These are phyloP conservation scores for Ceriops tagal DNA, from an alignment of 345 rosid genomes.

Conservation along the genomic window DNA sequence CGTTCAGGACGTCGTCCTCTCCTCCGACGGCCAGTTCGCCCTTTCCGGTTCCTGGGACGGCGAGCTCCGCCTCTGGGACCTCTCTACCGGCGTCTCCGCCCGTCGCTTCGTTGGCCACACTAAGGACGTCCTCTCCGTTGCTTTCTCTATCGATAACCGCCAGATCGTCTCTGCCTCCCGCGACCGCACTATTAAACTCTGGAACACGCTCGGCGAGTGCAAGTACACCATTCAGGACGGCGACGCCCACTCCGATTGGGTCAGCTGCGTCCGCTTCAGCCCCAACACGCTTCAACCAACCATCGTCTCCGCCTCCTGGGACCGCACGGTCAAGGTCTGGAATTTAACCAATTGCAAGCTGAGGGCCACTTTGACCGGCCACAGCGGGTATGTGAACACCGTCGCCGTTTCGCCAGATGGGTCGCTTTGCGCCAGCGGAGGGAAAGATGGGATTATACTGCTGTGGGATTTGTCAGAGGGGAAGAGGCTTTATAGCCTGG, in stretches of 20 bases:
- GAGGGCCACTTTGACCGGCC: conserved; percentile 67
- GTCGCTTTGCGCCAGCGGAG: conserved; percentile 89
- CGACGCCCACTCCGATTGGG: conserved; percentile 89
- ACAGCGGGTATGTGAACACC: conserved; percentile 75
- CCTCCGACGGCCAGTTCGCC: conserved; percentile 94
- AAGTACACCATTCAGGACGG: conserved; percentile 92
- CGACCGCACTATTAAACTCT: conserved; percentile 85
- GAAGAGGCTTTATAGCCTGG: conserved; percentile 81
- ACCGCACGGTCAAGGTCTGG: conserved; percentile 88
- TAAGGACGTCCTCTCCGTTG: conserved; percentile 90
- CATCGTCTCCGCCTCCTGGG: conserved; percentile 93
- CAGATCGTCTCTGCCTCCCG: conserved; percentile 98
- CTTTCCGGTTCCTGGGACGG: conserved; percentile 98
- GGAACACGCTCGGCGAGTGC: conserved; percentile 98
- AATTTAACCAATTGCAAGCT: conserved; percentile 88
- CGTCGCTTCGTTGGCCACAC: conserved; percentile 94
- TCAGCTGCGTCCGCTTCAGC: conserved; percentile 89
- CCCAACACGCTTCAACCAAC: conserved; percentile 78
- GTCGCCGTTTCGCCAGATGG: conserved; percentile 98
- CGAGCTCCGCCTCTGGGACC: conserved; percentile 98
- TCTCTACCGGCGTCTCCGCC: conserved; percentile 64
- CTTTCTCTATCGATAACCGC: conserved; percentile 92
- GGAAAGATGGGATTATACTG: conserved; percentile 86
- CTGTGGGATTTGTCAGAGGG: conserved; percentile 98
- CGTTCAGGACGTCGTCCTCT: conserved; percentile 91